Base-by-base conservation (phyloP, 176 grass and related monocot genomes). In the Zoysia japonica region DNA sequence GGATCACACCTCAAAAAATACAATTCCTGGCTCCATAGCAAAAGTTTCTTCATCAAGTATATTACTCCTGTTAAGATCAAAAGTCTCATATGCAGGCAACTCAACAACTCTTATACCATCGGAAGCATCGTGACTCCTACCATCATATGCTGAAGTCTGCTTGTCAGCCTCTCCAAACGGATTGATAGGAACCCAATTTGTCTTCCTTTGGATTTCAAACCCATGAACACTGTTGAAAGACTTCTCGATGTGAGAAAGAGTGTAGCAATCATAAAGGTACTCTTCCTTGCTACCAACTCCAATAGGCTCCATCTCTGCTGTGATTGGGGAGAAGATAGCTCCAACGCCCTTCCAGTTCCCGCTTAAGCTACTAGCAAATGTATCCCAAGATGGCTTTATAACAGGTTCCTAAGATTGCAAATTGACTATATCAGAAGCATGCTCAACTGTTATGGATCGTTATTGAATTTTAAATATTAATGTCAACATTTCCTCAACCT, bases 341-440 rank as follows among this genome's bases (percentile, higher is more conserved):
- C 92, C 90, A 6, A 99, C 90, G 54, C 96, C 92, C 83, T 95
- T 95, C 96, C 96, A 99, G 75, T 93, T 81, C 40, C 96, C 96
- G 83, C 90, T 93, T 47, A 95, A 53, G 47, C 96, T 95, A 76
- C 96, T 99, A 1, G 90, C 77, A 85, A 99, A 99, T 78, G 96
- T 95, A 87, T 91, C 86, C 96, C 92, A 99, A 48, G 86, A 57
- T 42, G 96, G 96, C 80, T 36, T 95, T 78, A 99, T 93, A 47
- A 99, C 92, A 82, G 96, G 90, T 89, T 99, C 96, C 96, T 99
- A 71, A 11, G 19, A 85, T 77, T 57, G 73, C 65, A 89, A 72
- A 77, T 9, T 43, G 17, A 52, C 36, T 42, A 50, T 13, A 56
- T 67, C 78, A 67, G 49, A 89, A 67, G 16, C 47, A 74, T 47